Percentiles rank a stretch among this genome's conserved stretches.
Conservation (phyloP, 345 rosid genomes). For the Eucalyptus sp. region DNA sequence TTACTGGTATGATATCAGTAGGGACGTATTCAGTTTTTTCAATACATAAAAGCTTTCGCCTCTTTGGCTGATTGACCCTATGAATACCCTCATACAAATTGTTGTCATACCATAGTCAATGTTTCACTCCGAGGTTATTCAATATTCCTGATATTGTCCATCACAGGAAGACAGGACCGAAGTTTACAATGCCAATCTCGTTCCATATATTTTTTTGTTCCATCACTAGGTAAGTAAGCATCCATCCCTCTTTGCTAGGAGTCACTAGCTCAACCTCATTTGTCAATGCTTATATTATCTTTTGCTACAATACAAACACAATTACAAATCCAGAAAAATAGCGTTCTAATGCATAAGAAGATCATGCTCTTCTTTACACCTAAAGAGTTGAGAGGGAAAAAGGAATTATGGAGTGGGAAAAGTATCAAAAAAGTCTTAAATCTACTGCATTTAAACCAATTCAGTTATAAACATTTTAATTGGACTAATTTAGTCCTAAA, state of each 20-base stretch:
- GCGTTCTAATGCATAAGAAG: not conserved
- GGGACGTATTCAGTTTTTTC: too few species aligned
- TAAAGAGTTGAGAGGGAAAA: not conserved
- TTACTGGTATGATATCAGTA: too few species aligned
- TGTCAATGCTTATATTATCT: not conserved
- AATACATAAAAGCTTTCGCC: too few species aligned
- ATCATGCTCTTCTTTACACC: not conserved
- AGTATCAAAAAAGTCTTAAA: too few species aligned
- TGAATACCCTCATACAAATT: not conserved
- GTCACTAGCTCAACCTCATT: not conserved
- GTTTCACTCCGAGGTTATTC: not conserved
- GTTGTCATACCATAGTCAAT: not conserved
- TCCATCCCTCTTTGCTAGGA: not conserved
- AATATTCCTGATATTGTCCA: not conserved
- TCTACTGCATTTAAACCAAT: too few species aligned
- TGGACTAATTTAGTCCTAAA: too few species aligned
- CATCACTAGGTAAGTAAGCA: too few species aligned
- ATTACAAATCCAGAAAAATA: not conserved
- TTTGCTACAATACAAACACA: not conserved
- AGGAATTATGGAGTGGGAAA: not conserved
- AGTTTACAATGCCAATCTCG: too few species aligned
- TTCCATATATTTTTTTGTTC: too few species aligned
- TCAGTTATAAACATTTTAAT: too few species aligned
- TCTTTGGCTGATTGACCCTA: not conserved
- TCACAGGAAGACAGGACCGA: too few species aligned